Evolutionary conservation across 2,329 filamentous ascomycete species (phyloP), one percentile per base, ranked within the genome.

Genomic region (Epichloe elymi): DNA sequence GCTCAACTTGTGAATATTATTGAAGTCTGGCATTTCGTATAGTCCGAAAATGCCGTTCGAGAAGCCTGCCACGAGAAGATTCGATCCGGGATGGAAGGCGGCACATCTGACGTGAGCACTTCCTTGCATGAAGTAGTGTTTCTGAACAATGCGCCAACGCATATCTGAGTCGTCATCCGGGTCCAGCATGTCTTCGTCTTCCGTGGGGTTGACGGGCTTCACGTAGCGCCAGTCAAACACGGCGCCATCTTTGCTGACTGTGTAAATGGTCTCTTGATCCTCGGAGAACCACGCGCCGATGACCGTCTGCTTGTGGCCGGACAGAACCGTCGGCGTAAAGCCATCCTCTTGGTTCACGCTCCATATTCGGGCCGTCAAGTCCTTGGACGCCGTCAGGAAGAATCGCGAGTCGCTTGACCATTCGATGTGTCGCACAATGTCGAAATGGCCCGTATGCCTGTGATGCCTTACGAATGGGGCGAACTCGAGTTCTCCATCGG

Each of bases 321-420:
- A 85, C 55, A 98, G 71, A 15, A 90, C 88, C 1, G 93, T 98
- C 0, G 91, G 89, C 47, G 82, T 80, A 67, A 97, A 97, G 2
- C 85, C 87, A 54, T 91, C 86, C 61, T 95, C 88, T 1, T 83
- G 77, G 58, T 94, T 79, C 57, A 96, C 71, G 65, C 90, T 97
- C 91, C 91, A 98, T 80, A 98, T 87, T 63, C 90, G 80, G 39
- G 88, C 85, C 0, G 90, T 97, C 67, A 97, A 69, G 63, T 98
- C 93, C 65, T 89, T 96, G 17, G 89, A 91, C 3, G 91, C 79
- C 55, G 85, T 95, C 50, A 98, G 75, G 66, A 98, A 91, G 73
- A 98, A 98, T 26, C 93, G 79, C 12, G 91, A 96, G 70, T 98
- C 94, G 66, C 82, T 85, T 8, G 93, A 97, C 93, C 94, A 98